Conservation (phyloP, 441 rosid species). For the Pelargonium fulgidum region DNA sequence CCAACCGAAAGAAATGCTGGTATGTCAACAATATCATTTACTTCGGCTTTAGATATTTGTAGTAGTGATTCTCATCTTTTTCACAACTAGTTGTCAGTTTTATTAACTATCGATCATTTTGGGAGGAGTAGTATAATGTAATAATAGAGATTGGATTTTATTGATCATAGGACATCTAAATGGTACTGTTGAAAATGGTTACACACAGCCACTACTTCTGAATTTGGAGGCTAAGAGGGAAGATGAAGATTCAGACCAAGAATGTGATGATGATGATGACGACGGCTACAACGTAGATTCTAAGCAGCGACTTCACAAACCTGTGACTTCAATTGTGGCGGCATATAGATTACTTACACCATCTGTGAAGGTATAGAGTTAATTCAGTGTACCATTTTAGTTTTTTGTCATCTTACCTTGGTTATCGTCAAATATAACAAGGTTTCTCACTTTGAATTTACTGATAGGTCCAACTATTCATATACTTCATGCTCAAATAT, state of each 20-base stretch:
- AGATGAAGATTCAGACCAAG: constrained; percentile 28
- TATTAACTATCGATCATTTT: too few relatives aligned
- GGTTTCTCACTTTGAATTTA: background rate
- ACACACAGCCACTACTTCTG: constrained; percentile 30
- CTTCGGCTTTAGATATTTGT: background rate
- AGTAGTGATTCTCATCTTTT: too few relatives aligned
- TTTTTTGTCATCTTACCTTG: background rate
- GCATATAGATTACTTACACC: constrained; percentile 44
- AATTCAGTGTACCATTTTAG: background rate
- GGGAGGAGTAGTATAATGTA: background rate
- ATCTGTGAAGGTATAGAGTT: constrained; percentile 38
- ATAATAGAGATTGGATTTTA: background rate
- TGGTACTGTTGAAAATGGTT: constrained; percentile 30
- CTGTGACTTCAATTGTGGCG: constrained; percentile 39
- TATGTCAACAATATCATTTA: constrained; percentile 24
- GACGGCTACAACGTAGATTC: constrained; percentile 19
- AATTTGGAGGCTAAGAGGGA: constrained; percentile 22
- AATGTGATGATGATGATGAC: constrained; percentile 28
- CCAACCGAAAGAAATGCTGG: constrained; percentile 28
- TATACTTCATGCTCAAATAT: constrained; percentile 53
- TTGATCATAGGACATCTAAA: constrained; percentile 24
- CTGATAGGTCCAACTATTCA: constrained; percentile 41
- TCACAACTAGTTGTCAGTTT: too few relatives aligned
- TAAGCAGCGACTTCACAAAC: constrained; percentile 21
- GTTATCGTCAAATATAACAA: background rate